Percentiles rank a stretch among this genome's conserved stretches.
Evolutionary conservation across 1,284 basidiomycete genomes (phyloP).

Genomic region (Cryptococcus amylolentus): DNA sequence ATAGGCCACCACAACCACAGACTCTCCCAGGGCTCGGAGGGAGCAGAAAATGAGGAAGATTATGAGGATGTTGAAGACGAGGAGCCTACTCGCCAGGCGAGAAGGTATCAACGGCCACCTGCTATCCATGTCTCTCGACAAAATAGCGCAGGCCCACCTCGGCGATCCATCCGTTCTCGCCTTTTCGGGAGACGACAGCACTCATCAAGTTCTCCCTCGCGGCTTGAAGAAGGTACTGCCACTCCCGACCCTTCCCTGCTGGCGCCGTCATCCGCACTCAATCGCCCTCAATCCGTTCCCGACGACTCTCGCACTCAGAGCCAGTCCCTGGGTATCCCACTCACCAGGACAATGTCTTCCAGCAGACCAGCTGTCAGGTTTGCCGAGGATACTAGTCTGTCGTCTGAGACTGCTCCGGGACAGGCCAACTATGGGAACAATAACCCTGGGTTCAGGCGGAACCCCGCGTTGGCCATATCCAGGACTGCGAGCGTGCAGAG

Average conservation of each 20-base stretch:
- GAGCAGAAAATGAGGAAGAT: slow-evolving; percentile 13
- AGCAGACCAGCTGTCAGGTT: slow-evolving; percentile 36
- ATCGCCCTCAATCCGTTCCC: slow-evolving; percentile 11
- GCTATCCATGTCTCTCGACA: not conserved
- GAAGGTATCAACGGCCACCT: not conserved
- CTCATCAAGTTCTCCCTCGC: slow-evolving; percentile 3
- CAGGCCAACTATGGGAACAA: slow-evolving; percentile 35
- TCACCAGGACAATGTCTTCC: slow-evolving; percentile 8
- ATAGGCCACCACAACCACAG: not conserved
- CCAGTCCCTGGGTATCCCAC: slow-evolving; percentile 6
- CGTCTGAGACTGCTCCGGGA: slow-evolving; percentile 40
- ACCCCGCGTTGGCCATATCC: slow-evolving; percentile 40
- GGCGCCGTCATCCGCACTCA: not conserved
- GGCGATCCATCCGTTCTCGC: slow-evolving; percentile 5
- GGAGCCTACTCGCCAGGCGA: not conserved
- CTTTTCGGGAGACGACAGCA: slow-evolving; percentile 1
- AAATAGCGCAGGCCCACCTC: not conserved
- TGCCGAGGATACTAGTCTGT: slow-evolving; percentile 30
- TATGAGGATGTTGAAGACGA: slow-evolving; percentile 13
- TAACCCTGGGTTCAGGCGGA: slow-evolving; percentile 38
- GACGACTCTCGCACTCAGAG: not conserved
- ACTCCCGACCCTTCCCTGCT: not conserved
- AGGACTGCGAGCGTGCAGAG: slow-evolving; percentile 35
- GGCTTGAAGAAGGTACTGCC: slow-evolving; percentile 18
- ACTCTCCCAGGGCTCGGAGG: not conserved